A percentile compares a stretch with the other conserved stretches of the same genome.
Evolutionary conservation across 2,329 filamentous ascomycete species (phyloP).

Genomic region (Fusarium torulosum): DNA sequence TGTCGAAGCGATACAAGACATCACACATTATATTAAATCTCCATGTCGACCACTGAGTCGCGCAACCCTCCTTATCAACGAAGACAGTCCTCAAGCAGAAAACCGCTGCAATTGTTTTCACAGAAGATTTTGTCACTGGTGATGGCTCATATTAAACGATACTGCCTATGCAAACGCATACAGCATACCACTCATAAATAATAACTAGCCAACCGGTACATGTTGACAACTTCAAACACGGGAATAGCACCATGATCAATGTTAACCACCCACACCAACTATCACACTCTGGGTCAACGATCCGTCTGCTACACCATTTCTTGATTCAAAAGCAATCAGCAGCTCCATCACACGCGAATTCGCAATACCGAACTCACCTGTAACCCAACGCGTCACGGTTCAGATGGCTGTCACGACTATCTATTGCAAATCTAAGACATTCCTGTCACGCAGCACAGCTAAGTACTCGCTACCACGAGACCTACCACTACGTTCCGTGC

Average conservation of each 20-base stretch:
- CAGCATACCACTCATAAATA: constrained; percentile 12
- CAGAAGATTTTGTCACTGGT: constrained; percentile 4
- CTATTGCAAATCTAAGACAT: constrained; percentile 45
- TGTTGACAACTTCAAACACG: constrained; percentile 23
- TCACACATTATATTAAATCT: constrained; percentile 21
- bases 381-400: constrained; percentile 32
- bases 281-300: constrained; percentile 37
- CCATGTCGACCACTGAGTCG: constrained; percentile 13
- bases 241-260: constrained; percentile 26
- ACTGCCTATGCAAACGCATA: constrained; percentile 1
- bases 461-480: constrained; percentile 44
- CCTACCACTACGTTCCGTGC: constrained; percentile 37
- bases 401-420: constrained; percentile 35
- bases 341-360: constrained; percentile 30
- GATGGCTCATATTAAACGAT: neutral
- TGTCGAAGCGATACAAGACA: constrained; percentile 11
- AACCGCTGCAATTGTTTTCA: constrained; percentile 12
- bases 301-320: constrained; percentile 38
- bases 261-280: constrained; percentile 38
- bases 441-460: constrained; percentile 43
- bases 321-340: constrained; percentile 30
- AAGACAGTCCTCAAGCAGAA: constrained; percentile 1
- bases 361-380: constrained; percentile 33
- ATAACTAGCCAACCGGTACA: constrained; percentile 19
- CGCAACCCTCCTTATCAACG: constrained; percentile 11